These are phyloP conservation scores for Debaryomyces castellii DNA, from an alignment of 805 yeast species.

Conservation along the genomic window DNA sequence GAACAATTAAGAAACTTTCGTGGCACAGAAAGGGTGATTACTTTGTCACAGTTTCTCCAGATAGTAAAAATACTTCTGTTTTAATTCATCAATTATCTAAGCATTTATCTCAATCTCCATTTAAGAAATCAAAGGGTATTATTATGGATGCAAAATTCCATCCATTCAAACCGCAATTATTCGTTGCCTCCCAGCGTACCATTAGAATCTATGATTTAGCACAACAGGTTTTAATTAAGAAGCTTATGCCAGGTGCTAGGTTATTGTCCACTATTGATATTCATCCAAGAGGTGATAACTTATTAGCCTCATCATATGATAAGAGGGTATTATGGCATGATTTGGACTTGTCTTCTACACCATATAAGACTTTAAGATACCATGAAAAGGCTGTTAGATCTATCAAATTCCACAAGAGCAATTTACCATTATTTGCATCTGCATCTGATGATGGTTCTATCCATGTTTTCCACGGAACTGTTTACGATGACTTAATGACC, in stretches of 20 bases:
- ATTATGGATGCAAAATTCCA: slow-evolving; percentile 96
- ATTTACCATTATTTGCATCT: slow-evolving; percentile 86
- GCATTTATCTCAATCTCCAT: slow-evolving; percentile 94
- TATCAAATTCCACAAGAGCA: slow-evolving; percentile 81
- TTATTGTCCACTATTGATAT: slow-evolving; percentile 90
- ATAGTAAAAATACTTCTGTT: slow-evolving; percentile 82
- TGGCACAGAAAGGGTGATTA: slow-evolving; percentile 99
- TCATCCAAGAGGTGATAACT: slow-evolving; percentile 95
- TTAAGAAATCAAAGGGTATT: slow-evolving; percentile 88
- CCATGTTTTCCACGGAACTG: slow-evolving; percentile 95
- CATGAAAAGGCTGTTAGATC: slow-evolving; percentile 93
- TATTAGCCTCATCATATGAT: slow-evolving; percentile 89
- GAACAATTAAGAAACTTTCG: slow-evolving; percentile 73
- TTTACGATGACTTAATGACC: slow-evolving; percentile 91
- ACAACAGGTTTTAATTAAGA: slow-evolving; percentile 79
- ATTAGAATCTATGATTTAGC: slow-evolving; percentile 88
- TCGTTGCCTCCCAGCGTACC: slow-evolving; percentile 92
- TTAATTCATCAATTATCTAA: slow-evolving; percentile 92
- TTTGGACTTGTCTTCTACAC: slow-evolving; percentile 81
- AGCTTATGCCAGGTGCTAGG: slow-evolving; percentile 91
- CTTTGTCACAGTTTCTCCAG: slow-evolving; percentile 95
- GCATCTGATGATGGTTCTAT: slow-evolving; percentile 93
- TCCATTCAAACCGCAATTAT: slow-evolving; percentile 90
- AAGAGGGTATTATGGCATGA: slow-evolving; percentile 98
- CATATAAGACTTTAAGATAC: slow-evolving; percentile 92